These are phyloP conservation scores for Aphanomyces astaci DNA, from an alignment of 352 stramenopile species.

Conservation along the genomic window DNA sequence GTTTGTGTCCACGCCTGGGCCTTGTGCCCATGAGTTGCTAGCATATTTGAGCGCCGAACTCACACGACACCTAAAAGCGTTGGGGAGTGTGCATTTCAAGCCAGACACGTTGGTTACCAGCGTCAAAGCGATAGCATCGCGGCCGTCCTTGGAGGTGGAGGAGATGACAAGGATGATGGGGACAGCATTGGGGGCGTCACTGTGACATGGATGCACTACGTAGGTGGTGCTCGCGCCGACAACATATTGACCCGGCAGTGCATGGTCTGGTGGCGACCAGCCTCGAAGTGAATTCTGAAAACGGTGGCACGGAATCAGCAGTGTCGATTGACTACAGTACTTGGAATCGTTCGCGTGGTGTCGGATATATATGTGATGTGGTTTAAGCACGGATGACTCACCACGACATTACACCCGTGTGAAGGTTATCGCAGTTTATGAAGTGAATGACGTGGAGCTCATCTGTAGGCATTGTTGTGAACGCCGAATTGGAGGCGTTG, in stretches of 20 bases:
- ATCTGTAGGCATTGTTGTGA: slow-evolving; percentile 69
- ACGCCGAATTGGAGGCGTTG: slow-evolving; percentile 83
- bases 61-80: slow-evolving; percentile 36
- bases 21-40: slow-evolving; percentile 57
- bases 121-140: slow-evolving; percentile 50
- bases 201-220: slow-evolving; percentile 51
- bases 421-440: too few relatives aligned
- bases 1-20: slow-evolving; percentile 3
- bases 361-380: not conserved
- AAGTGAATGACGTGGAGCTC: too few relatives aligned
- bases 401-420: too few relatives aligned
- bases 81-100: slow-evolving; percentile 55
- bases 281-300: slow-evolving; percentile 79
- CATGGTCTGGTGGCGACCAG: slow-evolving; percentile 51
- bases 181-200: slow-evolving; percentile 37
- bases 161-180: slow-evolving; percentile 29
- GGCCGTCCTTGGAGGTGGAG: too few relatives aligned
- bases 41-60: slow-evolving; percentile 78
- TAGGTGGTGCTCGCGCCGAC: slow-evolving; percentile 89
- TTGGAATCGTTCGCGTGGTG: not conserved
- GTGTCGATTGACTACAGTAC: not conserved
- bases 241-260: slow-evolving; percentile 80
- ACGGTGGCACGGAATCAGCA: slow-evolving; percentile 37
- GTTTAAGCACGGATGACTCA: too few relatives aligned
- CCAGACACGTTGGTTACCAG: slow-evolving; percentile 70